Evolutionary conservation across 257 asterid species (phyloP), one percentile per base, ranked within the genome.

Genomic region (Solanum verrucosum): DNA sequence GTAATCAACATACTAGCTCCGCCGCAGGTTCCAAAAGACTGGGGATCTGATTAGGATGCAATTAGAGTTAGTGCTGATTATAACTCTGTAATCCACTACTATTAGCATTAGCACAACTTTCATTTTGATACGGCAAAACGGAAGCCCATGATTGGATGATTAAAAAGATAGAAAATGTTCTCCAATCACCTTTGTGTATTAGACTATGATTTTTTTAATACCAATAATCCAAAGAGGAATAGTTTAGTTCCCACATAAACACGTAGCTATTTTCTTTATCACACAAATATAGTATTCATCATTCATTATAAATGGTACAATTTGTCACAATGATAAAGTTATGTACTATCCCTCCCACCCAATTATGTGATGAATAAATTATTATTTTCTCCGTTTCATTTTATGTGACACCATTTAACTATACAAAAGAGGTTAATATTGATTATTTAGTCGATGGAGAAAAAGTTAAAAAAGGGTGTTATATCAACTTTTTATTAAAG

Each of bases 241-340:
- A 46, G 70, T 81, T 81, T 46, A 46, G 85, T 81, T 81, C 11
- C 42, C 85, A 46, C 85, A 29, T 9, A 1, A 73, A 38, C 88
- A 74, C 85, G 85, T 87, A 20, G 75, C 85, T 52, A 34, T 42
- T 33, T 14, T 21, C 75, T 20, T 35, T 35, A 87, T 56, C 85
- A 34, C 85, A 52, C 42, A 63, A 87, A 35, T 56, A 35, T 87
- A 87, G 23, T 52, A 71, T 70, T 70, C 15, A 71, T 56, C n/a
- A 72, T 13, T 78, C 65, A 72, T 46, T 73, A 73, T 8, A 72
- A 23, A 56, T 79, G n/a, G 75, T n/a, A 52, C 40, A 44, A 44
- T 46, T 46, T 46, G 18, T 44, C 35, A 56, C 85, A 18, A 27
- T 46, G 67, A 81, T 27, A 46, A 78, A 79, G 85, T 25, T 44